Evolutionary conservation across 1,284 basidiomycete species (phyloP).

Genomic region (Mycosarcoma maydis): DNA sequence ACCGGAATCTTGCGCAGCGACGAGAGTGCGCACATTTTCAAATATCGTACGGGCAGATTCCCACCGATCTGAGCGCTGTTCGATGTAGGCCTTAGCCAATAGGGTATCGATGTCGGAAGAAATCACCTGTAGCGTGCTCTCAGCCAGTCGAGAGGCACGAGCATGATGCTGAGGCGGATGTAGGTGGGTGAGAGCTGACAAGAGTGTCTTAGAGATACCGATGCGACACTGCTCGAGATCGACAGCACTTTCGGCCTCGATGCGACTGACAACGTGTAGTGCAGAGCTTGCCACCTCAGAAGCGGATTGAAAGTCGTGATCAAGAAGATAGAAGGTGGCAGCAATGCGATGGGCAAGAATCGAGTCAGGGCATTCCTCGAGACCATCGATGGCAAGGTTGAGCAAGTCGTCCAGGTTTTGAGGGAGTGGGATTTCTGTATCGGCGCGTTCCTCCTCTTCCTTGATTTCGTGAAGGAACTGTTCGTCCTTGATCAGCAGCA

Average conservation of each 20-base stretch:
- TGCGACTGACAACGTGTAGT: slow-evolving; percentile 18
- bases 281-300: slow-evolving; percentile 48
- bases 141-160: slow-evolving; percentile 78
- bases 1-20: slow-evolving; percentile 2
- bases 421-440: slow-evolving; percentile 30
- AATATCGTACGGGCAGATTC: slow-evolving; percentile 76
- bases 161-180: slow-evolving; percentile 89
- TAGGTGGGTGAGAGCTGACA: slow-evolving; percentile 81
- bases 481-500: slow-evolving; percentile 53
- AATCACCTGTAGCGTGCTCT: slow-evolving; percentile 75
- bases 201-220: slow-evolving; percentile 75
- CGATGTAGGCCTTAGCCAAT: slow-evolving; percentile 80
- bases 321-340: slow-evolving; percentile 77
- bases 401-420: slow-evolving; percentile 47
- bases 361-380: slow-evolving; percentile 73
- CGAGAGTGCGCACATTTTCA: slow-evolving; percentile 66
- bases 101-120: slow-evolving; percentile 76
- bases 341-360: slow-evolving; percentile 79
- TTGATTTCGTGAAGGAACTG: slow-evolving; percentile 46
- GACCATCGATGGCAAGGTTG: slow-evolving; percentile 70
- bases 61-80: slow-evolving; percentile 77
- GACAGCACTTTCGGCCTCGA: slow-evolving; percentile 72
- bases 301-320: slow-evolving; percentile 75
- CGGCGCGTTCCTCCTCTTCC: slow-evolving; percentile 38
- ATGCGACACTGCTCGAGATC: slow-evolving; percentile 78